Conservation (phyloP, 805 yeast species). For the Kazachstania kunashirensis region DNA sequence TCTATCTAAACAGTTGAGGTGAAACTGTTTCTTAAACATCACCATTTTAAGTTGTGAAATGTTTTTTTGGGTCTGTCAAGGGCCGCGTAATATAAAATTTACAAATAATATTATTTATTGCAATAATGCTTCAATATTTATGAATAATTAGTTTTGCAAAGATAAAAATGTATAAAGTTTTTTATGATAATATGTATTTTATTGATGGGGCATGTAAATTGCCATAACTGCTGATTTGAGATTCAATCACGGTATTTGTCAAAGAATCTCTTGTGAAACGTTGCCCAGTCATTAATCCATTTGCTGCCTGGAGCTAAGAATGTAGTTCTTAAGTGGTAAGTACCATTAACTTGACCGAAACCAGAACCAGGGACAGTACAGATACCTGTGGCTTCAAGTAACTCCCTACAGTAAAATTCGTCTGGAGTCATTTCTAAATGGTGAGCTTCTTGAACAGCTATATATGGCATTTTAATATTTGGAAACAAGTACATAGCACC, state of each 20-base stretch:
- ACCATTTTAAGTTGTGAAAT: too few species aligned
- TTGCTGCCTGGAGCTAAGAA: slow-evolving; percentile 92
- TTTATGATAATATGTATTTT: too few species aligned
- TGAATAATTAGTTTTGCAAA: too few species aligned
- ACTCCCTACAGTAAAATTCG: slow-evolving; percentile 77
- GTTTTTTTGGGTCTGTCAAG: too few species aligned
- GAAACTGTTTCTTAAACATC: too few species aligned
- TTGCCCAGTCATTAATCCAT: slow-evolving; percentile 72
- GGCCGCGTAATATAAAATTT: too few species aligned
- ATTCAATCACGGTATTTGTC: slow-evolving; percentile 36
- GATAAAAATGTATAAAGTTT: too few species aligned
- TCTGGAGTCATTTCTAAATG: slow-evolving; percentile 56
- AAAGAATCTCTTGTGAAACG: slow-evolving; percentile 70
- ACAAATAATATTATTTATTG: too few species aligned
- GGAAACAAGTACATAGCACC: slow-evolving; percentile 99
- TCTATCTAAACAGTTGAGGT: too few species aligned
- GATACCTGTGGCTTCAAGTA: slow-evolving; percentile 82
- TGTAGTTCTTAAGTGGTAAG: slow-evolving; percentile 91
- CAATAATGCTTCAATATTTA: too few species aligned
- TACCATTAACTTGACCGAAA: slow-evolving; percentile 84
- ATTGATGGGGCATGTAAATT: too few species aligned
- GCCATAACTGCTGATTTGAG: too few species aligned
- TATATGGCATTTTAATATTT: slow-evolving; percentile 50
- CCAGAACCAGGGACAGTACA: slow-evolving; percentile 98
- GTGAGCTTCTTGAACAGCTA: slow-evolving; percentile 54